A percentile compares a stretch with the other conserved stretches of the same genome.
Conservation (phyloP, 805 yeast genomes). For the Saccharomycopsis sp. region DNA sequence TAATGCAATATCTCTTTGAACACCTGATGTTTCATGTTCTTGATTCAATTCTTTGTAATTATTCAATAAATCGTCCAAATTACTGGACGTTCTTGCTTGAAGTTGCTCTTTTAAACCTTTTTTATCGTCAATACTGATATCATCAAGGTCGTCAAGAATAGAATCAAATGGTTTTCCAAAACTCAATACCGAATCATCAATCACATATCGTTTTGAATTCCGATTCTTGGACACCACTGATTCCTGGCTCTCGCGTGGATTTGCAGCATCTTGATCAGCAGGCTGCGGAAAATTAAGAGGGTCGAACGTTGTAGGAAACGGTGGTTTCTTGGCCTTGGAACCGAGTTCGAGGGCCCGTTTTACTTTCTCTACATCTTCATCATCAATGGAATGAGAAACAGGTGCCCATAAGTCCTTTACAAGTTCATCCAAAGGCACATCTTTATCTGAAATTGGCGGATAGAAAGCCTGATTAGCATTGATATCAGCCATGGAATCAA, state of each 20-base stretch:
- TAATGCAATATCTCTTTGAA: constrained; percentile 4
- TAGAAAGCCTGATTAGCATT: not conserved
- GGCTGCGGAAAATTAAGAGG: not conserved
- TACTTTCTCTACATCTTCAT: not conserved
- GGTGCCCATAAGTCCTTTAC: not conserved
- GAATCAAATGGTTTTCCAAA: constrained; percentile 16
- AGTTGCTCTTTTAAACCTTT: constrained; percentile 5
- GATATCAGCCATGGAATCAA: not conserved
- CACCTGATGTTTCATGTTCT: constrained; percentile 2
- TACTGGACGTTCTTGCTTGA: constrained; percentile 6
- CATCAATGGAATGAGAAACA: not conserved
- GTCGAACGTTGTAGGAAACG: not conserved
- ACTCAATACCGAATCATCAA: constrained; percentile 15
- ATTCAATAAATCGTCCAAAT: not conserved
- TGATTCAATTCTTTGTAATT: not conserved
- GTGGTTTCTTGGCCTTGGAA: not conserved
- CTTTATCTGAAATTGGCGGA: not conserved
- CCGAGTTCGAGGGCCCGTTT: not conserved
- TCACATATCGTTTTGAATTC: constrained; percentile 1
- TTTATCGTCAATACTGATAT: not conserved
- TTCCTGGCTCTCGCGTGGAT: not conserved
- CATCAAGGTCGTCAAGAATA: not conserved
- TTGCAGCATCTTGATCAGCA: not conserved
- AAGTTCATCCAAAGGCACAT: not conserved
- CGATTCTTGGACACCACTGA: not conserved